Conservation (phyloP, 371 early-diverging fungal species). For the Homolaphlyctis polyrhiza region DNA sequence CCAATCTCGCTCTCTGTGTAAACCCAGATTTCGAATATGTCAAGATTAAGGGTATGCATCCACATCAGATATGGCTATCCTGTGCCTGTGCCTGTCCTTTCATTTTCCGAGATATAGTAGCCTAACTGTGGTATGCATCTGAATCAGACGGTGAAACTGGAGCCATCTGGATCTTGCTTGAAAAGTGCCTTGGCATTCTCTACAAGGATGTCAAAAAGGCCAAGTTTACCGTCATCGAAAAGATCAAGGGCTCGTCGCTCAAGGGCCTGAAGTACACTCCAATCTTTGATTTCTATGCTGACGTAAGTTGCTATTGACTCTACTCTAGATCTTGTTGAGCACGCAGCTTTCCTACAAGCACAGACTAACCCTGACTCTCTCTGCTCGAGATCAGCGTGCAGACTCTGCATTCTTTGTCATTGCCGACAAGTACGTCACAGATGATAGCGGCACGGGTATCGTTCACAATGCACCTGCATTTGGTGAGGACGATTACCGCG, state of each 20-base stretch:
- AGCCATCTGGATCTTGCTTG: constrained; percentile 77
- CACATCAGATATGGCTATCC: background rate
- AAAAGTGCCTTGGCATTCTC: constrained; percentile 74
- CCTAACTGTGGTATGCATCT: background rate
- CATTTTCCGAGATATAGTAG: background rate
- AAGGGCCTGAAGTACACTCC: constrained; percentile 91
- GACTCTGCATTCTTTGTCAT: constrained; percentile 84
- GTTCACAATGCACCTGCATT: constrained; percentile 99
- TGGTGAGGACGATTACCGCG: constrained; percentile 99
- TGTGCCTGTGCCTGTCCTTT: background rate
- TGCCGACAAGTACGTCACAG: constrained; percentile 92
- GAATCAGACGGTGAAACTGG: constrained; percentile 71
- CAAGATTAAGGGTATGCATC: constrained; percentile 81
- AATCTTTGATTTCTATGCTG: constrained; percentile 75
- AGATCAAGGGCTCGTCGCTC: constrained; percentile 79
- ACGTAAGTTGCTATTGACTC: too few species aligned
- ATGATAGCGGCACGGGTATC: constrained; percentile 98
- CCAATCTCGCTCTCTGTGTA: constrained; percentile 93
- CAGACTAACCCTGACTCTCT: background rate
- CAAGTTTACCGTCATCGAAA: constrained; percentile 79
- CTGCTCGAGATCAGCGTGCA: constrained; percentile 29
- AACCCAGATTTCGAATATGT: constrained; percentile 93
- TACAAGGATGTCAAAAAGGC: constrained; percentile 96
- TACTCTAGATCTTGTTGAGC: too few species aligned
- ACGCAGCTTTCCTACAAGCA: background rate